These are phyloP conservation scores for Colletotrichum sp. DNA, from an alignment of 2,329 filamentous ascomycete genomes.

Conservation along the genomic window DNA sequence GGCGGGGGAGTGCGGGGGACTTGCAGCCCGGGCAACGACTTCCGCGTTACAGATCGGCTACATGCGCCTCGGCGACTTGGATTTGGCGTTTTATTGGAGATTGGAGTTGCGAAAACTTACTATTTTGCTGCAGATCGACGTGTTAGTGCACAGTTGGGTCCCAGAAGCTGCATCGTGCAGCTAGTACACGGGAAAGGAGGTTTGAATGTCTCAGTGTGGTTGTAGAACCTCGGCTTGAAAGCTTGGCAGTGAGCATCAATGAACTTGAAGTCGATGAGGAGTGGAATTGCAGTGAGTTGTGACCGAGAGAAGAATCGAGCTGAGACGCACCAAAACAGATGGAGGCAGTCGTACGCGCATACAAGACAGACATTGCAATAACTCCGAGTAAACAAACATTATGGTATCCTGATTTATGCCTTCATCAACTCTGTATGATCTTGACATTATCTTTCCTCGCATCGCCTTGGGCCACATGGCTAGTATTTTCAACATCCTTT, in stretches of 20 bases:
- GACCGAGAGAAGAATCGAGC: background rate
- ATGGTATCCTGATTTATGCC: background rate
- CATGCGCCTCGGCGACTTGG: background rate
- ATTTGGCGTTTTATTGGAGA: background rate
- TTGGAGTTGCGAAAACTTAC: background rate
- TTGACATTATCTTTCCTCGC: background rate
- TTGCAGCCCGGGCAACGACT: constrained; percentile 11
- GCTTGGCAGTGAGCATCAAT: background rate
- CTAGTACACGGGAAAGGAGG: background rate
- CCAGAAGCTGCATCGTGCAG: background rate
- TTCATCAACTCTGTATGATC: background rate
- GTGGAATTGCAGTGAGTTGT: background rate
- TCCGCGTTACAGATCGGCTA: background rate
- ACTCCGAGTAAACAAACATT: background rate
- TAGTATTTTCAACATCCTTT: background rate
- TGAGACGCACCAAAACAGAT: background rate
- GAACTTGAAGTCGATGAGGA: background rate
- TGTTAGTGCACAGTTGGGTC: background rate
- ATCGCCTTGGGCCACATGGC: background rate
- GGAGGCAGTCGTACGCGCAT: background rate
- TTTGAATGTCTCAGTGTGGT: background rate
- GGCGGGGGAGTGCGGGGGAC: constrained; percentile 16
- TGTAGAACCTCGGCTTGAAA: background rate
- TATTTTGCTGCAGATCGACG: background rate
- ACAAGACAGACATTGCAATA: background rate